phyloP scores from a whole-genome alignment of 2,329 filamentous ascomycete species.

The Neonectria magnoliae region DNA sequence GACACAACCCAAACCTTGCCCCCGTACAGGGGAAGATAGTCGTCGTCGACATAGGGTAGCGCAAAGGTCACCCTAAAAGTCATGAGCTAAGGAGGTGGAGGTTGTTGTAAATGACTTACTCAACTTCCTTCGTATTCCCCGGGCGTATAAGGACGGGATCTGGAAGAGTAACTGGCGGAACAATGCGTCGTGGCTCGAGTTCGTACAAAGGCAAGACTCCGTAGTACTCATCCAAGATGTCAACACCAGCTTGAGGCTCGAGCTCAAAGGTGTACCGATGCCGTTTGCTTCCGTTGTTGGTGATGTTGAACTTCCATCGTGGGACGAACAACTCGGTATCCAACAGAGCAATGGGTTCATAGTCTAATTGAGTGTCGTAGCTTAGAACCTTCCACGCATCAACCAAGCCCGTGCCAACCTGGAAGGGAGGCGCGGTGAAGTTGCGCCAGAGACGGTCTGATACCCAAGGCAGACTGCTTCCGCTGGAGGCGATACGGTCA shows the following conservation, averaged over 20 bases:
- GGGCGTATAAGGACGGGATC: constrained; percentile 40
- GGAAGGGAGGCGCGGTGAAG: constrained; percentile 49
- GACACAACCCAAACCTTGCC: constrained; percentile 55
- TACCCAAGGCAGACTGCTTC: constrained; percentile 45
- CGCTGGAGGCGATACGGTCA: constrained; percentile 49
- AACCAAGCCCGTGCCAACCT: constrained; percentile 59
- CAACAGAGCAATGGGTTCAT: constrained; percentile 58
- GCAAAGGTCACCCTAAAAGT: constrained; percentile 43
- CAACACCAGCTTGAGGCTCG: constrained; percentile 53
- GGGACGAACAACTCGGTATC: constrained; percentile 57
- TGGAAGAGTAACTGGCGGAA: constrained; percentile 45
- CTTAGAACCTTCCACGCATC: constrained; percentile 57
- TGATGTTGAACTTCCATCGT: constrained; percentile 51
- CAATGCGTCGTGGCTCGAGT: constrained; percentile 42
- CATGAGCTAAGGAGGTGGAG: neutral
- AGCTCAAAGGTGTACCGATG: constrained; percentile 54
- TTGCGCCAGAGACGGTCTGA: constrained; percentile 34
- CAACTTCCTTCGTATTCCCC: constrained; percentile 41
- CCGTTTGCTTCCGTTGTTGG: constrained; percentile 53
- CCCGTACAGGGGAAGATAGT: constrained; percentile 54
- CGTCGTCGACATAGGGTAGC: constrained; percentile 45
- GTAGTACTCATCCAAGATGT: constrained; percentile 45
- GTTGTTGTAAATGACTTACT: constrained; percentile 31
- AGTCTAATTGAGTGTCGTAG: constrained; percentile 50
- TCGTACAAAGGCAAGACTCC: constrained; percentile 43